Evolutionary conservation across 1,284 basidiomycete species (phyloP).

Genomic region (Neolentinus lepideus): DNA sequence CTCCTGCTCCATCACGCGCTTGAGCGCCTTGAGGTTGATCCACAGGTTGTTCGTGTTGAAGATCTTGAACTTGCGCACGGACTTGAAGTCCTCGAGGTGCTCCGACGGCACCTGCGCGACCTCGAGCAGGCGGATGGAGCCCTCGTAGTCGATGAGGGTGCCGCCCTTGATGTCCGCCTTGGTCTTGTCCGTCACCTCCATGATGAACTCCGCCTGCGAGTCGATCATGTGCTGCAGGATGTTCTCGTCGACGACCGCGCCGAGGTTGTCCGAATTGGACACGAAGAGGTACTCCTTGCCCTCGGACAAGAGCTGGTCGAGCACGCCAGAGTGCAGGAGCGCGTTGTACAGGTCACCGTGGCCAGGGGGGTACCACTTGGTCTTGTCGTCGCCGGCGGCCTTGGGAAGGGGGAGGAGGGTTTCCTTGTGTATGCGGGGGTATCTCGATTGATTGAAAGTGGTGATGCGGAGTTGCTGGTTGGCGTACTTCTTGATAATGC

Average conservation of each 20-base stretch:
- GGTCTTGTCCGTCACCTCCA: conserved; percentile 99
- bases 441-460: conserved; percentile 97
- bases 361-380: conserved; percentile 97
- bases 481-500: conserved; percentile 99
- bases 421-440: conserved; percentile 97
- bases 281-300: conserved; percentile 99
- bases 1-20: conserved; percentile 90
- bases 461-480: conserved; percentile 96
- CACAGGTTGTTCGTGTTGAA: conserved; percentile 99
- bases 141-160: conserved; percentile 96
- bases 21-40: conserved; percentile 91
- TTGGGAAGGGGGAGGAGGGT: conserved; percentile 87
- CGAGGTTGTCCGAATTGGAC: conserved; percentile 98
- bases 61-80: conserved; percentile 90
- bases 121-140: conserved; percentile 90
- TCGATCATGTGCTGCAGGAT: conserved; percentile 92
- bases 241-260: conserved; percentile 86
- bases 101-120: conserved; percentile 98
- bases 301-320: conserved; percentile 90
- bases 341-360: conserved; percentile 98
- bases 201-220: conserved; percentile 84
- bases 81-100: conserved; percentile 98
- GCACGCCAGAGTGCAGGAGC: conserved; percentile 89
- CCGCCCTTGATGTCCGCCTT: conserved; percentile 99
- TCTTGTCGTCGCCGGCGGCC: conserved; percentile 87